phyloP scores from a whole-genome alignment of 169 alveolate genomes.

The Eimeria praecox region DNA sequence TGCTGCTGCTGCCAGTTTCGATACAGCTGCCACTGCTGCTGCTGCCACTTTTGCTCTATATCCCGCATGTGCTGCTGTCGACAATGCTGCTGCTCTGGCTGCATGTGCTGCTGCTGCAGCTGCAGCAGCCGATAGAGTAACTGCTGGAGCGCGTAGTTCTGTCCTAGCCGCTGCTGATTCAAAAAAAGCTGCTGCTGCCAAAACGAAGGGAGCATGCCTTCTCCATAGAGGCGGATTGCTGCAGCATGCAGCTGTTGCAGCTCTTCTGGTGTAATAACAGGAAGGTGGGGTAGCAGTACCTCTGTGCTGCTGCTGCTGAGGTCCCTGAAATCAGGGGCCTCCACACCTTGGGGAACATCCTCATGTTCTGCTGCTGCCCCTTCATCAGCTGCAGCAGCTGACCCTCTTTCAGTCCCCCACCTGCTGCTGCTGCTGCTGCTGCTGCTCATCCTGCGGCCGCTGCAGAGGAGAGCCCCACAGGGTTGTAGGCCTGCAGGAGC shows the following conservation, averaged over 20 bases:
- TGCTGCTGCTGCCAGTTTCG: not conserved
- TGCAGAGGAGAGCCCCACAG: constrained; percentile 63
- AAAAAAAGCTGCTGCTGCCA: constrained; percentile 34
- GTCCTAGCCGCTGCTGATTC: not conserved
- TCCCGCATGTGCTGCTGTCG: constrained; percentile 4
- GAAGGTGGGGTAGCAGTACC: constrained; percentile 24
- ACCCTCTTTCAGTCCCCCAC: not conserved
- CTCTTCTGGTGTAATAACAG: constrained; percentile 50
- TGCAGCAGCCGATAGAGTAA: not conserved
- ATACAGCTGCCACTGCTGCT: constrained; percentile 6
- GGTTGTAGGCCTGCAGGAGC: constrained; percentile 29
- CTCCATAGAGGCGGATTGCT: constrained; percentile 31
- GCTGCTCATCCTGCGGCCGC: constrained; percentile 8
- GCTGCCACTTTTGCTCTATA: not conserved
- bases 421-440: constrained; percentile 14
- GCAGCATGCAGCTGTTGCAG: constrained; percentile 62
- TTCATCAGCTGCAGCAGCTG: constrained; percentile 15
- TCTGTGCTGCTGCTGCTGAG: constrained; percentile 7
- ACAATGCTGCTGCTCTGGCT: not conserved
- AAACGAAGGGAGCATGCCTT: constrained; percentile 4
- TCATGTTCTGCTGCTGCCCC: not conserved
- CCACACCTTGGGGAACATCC: not conserved
- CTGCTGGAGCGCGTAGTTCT: constrained; percentile 11
- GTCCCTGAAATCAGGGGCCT: not conserved
- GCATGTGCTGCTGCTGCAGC: not conserved